These are phyloP conservation scores for Zea luxurians DNA, from an alignment of 176 grass and related monocot genomes.

Conservation along the genomic window DNA sequence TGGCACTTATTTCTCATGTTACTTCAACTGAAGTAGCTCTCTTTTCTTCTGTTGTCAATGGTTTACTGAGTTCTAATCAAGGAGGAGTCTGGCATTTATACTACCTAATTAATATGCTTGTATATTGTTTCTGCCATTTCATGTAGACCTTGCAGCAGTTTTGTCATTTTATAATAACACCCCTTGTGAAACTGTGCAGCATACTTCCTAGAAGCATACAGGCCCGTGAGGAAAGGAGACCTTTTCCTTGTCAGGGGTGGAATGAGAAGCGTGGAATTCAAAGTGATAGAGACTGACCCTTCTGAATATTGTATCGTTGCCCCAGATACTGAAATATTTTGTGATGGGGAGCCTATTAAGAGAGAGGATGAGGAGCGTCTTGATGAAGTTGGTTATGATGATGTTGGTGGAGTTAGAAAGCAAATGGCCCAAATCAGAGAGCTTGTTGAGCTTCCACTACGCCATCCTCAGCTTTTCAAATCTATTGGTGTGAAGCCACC, in stretches of 20 bases:
- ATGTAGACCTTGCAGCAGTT: not conserved
- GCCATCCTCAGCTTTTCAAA: constrained; percentile 82
- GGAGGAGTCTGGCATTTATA: too few species aligned
- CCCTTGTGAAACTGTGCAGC: constrained; percentile 48
- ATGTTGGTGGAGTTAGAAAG: constrained; percentile 81
- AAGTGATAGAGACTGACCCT: constrained; percentile 77
- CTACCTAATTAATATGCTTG: too few species aligned
- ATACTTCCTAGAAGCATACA: constrained; percentile 79
- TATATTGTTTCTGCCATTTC: not conserved
- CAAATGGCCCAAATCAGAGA: constrained; percentile 91
- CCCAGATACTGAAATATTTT: constrained; percentile 82
- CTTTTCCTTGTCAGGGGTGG: constrained; percentile 83
- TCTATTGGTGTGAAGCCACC: constrained; percentile 85
- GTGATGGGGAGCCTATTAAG: constrained; percentile 75
- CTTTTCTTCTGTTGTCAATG: too few species aligned
- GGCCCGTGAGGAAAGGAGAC: constrained; percentile 73
- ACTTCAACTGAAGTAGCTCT: too few species aligned
- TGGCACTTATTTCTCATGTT: too few species aligned
- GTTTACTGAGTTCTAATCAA: too few species aligned
- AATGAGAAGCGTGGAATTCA: constrained; percentile 85
- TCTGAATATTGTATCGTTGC: constrained; percentile 80
- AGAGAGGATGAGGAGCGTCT: constrained; percentile 83
- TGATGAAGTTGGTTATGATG: constrained; percentile 87
- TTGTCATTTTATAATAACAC: not conserved
- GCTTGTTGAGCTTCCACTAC: constrained; percentile 76